Evolutionary conservation across 2,329 filamentous ascomycete species (phyloP), one percentile per base, ranked within the genome.

Genomic region (Aspergillus ruber): DNA sequence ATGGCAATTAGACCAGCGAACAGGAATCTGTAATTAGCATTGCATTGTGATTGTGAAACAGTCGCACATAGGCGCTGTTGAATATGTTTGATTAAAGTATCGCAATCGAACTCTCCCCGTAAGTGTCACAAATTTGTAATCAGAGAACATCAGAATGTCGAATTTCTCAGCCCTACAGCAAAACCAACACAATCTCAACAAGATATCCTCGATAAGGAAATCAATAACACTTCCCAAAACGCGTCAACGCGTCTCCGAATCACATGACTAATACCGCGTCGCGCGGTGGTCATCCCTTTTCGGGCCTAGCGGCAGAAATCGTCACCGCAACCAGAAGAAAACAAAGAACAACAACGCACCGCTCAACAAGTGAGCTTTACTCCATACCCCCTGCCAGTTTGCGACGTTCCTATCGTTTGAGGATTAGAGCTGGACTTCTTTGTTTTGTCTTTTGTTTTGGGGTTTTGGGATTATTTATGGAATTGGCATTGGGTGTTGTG

Each of bases 221-320:
- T 2, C 44, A 53, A 56, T 59, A 50, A 53, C 43, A 52, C 40
- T 56, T 56, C 57, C 57, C 48, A 53, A 58, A 58, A 59, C 57
- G 57, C 57, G 54, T 41, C 13, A 6, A 39, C 36, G 25, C 29
- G 17, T 15, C 7, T 15, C 9, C 1, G 21, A 29, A 18, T 20
- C 33, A 40, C 36, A 32, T 39, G 36, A 39, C 36, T 15, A 3
- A 9, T 7, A n/a, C 32, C 57, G 57, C 48, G 53, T 42, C 21
- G 25, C 27, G 29, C 46, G 56, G 57, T 52, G 46, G 58, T 7
- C 4, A 27, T 7, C 47, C 43, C 27, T 8, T 42, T 29, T 46
- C 9, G 13, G 52, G 50, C 2, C 48, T 56, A 56, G 56, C 45
- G 21, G 25, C 25, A 29, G 25, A 29, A 29, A 23, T 44, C 42